A percentile compares a stretch with the other conserved stretches of the same genome.
phyloP scores from a whole-genome alignment of 371 early-diverging fungal genomes.

The Apophysomyces sp. region DNA sequence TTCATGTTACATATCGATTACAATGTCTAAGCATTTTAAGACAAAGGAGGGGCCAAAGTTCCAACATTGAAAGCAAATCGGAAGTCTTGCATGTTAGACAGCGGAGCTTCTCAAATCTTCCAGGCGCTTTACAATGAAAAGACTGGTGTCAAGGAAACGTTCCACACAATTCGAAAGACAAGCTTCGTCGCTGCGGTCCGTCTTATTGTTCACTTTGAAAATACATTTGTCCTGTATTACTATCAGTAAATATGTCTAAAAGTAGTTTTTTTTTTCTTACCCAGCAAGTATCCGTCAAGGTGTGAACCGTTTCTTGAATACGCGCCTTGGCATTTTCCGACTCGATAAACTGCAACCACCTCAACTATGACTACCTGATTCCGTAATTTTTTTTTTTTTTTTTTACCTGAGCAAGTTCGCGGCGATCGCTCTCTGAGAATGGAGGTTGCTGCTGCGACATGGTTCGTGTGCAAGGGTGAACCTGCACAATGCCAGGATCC shows the following conservation, averaged over 20 bases:
- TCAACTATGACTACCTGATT: not conserved
- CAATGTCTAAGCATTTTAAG: not conserved
- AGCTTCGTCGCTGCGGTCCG: conserved; percentile 65
- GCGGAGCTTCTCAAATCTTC: conserved; percentile 46
- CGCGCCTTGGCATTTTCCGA: conserved; percentile 73
- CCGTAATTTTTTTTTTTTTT: no score
- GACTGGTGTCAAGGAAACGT: conserved; percentile 76
- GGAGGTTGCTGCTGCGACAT: conserved; percentile 29
- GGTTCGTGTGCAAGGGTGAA: not conserved
- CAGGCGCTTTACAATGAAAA: conserved; percentile 68
- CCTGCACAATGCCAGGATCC: not conserved
- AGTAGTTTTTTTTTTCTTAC: no score
- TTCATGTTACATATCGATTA: not conserved
- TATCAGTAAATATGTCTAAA: no score
- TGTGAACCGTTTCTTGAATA: conserved; percentile 67
- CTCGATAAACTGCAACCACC: conserved; percentile 56
- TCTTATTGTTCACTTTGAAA: conserved; percentile 63
- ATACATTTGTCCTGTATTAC: conserved; percentile 76
- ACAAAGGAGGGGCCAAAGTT: not conserved
- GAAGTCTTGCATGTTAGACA: conserved; percentile 17
- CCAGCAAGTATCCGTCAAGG: conserved; percentile 77
- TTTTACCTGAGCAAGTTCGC: conserved; percentile 57
- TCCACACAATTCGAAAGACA: conserved; percentile 83
- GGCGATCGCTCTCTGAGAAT: conserved; percentile 60
- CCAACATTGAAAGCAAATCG: not conserved